These are phyloP conservation scores for Ailanthus altissimus DNA, from an alignment of 345 rosid species.

Conservation along the genomic window DNA sequence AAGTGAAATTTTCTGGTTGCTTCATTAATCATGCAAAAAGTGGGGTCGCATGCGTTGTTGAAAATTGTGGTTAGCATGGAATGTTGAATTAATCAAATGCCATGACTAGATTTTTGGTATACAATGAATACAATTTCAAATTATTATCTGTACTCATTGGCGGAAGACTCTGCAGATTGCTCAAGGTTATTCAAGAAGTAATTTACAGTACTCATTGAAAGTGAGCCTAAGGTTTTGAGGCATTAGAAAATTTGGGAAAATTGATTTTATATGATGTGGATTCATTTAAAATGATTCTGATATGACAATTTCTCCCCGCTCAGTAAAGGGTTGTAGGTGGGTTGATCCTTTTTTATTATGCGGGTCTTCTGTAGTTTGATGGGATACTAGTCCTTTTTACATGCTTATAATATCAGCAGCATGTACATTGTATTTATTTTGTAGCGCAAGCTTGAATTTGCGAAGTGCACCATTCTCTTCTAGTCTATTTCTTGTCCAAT, in stretches of 20 bases:
- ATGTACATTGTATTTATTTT: constrained; percentile 10
- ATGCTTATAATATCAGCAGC: not conserved
- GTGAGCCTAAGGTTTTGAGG: constrained; percentile 53
- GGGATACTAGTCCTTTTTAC: constrained; percentile 3
- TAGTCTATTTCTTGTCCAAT: not conserved
- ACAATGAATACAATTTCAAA: constrained; percentile 21
- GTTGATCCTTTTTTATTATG: constrained; percentile 13
- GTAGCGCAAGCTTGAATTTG: not conserved
- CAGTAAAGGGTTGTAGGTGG: constrained; percentile 25
- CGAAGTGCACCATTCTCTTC: not conserved
- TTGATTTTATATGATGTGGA: constrained; percentile 27
- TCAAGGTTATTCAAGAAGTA: constrained; percentile 4
- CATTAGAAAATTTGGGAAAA: constrained; percentile 29
- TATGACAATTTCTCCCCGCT: constrained; percentile 21
- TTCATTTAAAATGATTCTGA: constrained; percentile 24
- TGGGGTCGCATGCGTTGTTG: not conserved
- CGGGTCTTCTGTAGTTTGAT: constrained; percentile 18
- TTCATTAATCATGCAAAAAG: not conserved
- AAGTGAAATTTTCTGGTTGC: not conserved
- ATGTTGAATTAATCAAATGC: constrained; percentile 14
- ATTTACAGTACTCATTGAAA: constrained; percentile 23
- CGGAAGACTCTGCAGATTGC: constrained; percentile 7
- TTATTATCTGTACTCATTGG: not conserved
- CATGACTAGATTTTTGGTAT: constrained; percentile 20
- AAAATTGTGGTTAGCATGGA: constrained; percentile 2